These are phyloP conservation scores for Penicilliopsis zonata DNA, from an alignment of 495 filamentous ascomycete genomes.

Conservation along the genomic window DNA sequence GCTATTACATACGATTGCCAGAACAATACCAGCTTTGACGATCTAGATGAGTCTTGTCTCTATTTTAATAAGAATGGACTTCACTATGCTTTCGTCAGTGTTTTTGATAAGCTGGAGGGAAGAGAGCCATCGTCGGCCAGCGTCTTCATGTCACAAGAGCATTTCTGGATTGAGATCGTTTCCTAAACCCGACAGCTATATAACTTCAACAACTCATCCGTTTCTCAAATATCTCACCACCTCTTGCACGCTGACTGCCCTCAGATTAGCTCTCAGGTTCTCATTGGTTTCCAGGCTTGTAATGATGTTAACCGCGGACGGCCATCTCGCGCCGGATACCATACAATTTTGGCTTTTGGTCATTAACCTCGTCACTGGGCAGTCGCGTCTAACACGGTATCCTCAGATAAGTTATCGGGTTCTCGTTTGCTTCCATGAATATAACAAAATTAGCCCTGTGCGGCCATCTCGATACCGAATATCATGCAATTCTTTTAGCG, in stretches of 20 bases:
- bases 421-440: background rate
- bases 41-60: no score
- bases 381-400: slow-evolving; percentile 1
- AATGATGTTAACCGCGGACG: slow-evolving; percentile 5
- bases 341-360: slow-evolving; percentile 47
- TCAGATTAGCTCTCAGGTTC: slow-evolving; percentile 50
- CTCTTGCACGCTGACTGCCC: no score
- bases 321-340: slow-evolving; percentile 26
- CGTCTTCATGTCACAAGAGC: no score
- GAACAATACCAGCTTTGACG: no score
- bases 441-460: background rate
- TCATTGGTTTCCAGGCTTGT: slow-evolving; percentile 34
- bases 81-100: background rate
- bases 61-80: no score
- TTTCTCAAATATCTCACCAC: no score
- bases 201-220: no score
- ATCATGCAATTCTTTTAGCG: no score
- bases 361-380: slow-evolving; percentile 36
- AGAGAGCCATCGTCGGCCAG: background rate
- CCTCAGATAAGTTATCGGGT: background rate
- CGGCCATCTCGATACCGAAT: no score
- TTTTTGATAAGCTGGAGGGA: background rate
- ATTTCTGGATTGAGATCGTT: background rate
- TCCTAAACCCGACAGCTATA: no score
- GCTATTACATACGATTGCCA: no score